phyloP scores from a whole-genome alignment of 352 stramenopile species.

The Globisporangium spinosum region DNA sequence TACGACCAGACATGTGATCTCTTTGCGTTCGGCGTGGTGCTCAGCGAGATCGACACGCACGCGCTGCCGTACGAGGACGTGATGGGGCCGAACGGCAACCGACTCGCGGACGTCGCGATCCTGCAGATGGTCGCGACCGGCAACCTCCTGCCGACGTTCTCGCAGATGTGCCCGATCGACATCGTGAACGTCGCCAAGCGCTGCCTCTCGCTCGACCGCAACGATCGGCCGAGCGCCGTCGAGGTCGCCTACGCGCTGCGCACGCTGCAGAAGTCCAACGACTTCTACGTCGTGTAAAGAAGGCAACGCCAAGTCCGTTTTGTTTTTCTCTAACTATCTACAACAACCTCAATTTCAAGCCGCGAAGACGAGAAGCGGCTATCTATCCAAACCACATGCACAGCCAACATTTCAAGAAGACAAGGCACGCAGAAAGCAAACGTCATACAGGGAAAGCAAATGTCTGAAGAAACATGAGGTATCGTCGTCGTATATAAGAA shows the following conservation, averaged over 20 bases:
- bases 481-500: background rate
- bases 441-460: background rate
- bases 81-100: slow-evolving; percentile 23
- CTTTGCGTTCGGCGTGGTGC: slow-evolving; percentile 44
- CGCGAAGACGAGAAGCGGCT: background rate
- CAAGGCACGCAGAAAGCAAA: background rate
- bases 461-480: background rate
- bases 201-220: slow-evolving; percentile 37
- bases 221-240: slow-evolving; percentile 40
- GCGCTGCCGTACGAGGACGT: slow-evolving; percentile 47
- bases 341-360: background rate
- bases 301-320: background rate
- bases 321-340: background rate
- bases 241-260: slow-evolving; percentile 49
- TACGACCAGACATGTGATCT: slow-evolving; percentile 54
- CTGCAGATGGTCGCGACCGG: slow-evolving; percentile 51
- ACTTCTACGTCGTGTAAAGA: slow-evolving; percentile 23
- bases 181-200: slow-evolving; percentile 34
- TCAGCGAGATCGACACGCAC: slow-evolving; percentile 65
- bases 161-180: slow-evolving; percentile 31
- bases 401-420: background rate
- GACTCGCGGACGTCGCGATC: slow-evolving; percentile 40
- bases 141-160: slow-evolving; percentile 39
- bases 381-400: background rate
- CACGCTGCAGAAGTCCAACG: slow-evolving; percentile 32